Evolutionary conservation across 768 basidiomycete genomes (phyloP).

Genomic region (Naganishia kalamii): DNA sequence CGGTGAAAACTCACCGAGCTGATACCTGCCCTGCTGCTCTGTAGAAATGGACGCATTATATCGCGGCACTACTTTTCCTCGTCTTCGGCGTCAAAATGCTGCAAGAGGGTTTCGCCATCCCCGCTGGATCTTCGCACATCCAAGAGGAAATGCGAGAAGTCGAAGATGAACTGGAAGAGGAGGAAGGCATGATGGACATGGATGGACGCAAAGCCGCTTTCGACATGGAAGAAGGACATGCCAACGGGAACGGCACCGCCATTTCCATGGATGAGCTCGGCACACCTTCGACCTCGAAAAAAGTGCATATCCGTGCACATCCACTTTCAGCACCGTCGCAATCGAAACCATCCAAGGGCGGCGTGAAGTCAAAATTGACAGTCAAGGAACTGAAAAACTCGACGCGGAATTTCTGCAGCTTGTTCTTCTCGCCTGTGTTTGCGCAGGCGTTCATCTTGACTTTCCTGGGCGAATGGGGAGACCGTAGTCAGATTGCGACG

Average conservation of each 20-base stretch:
- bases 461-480: slow-evolving; percentile 99
- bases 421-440: slow-evolving; percentile 84
- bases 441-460: slow-evolving; percentile 91
- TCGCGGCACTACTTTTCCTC: slow-evolving; percentile 73
- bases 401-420: slow-evolving; percentile 69
- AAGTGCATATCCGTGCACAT: slow-evolving; percentile 19
- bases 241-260: not conserved
- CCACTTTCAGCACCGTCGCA: slow-evolving; percentile 20
- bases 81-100: slow-evolving; percentile 87
- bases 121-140: slow-evolving; percentile 69
- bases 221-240: slow-evolving; percentile 23
- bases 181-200: slow-evolving; percentile 42
- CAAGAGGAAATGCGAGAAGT: slow-evolving; percentile 92
- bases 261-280: not conserved
- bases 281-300: not conserved
- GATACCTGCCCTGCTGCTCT: not conserved
- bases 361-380: not conserved
- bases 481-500: slow-evolving; percentile 92
- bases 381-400: slow-evolving; percentile 54
- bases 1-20: not conserved
- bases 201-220: slow-evolving; percentile 6
- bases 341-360: not conserved
- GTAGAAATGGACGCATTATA: slow-evolving; percentile 41
- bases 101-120: slow-evolving; percentile 75
- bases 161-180: slow-evolving; percentile 74